phyloP scores from a whole-genome alignment of 306 rosid species.

The Oxytropis ochrocephala region DNA sequence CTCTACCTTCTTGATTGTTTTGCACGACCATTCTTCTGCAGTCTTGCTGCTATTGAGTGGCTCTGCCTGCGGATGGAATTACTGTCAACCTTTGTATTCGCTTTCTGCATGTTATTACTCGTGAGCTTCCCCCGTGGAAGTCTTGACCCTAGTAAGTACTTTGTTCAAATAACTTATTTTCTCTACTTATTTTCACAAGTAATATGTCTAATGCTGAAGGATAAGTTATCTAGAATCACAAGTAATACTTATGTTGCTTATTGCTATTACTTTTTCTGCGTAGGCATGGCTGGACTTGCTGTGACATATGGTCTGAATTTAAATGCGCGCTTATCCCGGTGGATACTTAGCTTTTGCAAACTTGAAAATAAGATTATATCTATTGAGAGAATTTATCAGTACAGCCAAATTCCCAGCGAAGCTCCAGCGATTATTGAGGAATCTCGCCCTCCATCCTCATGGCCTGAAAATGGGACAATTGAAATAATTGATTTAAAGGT shows the following conservation, averaged over 20 bases:
- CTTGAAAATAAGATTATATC: slow-evolving; percentile 97
- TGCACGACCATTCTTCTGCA: slow-evolving; percentile 98
- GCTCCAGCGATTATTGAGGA: slow-evolving; percentile 77
- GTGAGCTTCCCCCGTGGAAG: slow-evolving; percentile 94
- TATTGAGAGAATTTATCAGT: slow-evolving; percentile 93
- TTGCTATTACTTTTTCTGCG: slow-evolving; percentile 16
- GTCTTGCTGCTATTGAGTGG: slow-evolving; percentile 99
- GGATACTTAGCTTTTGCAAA: slow-evolving; percentile 99
- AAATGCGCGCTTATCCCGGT: slow-evolving; percentile 93
- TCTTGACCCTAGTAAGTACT: slow-evolving; percentile 88
- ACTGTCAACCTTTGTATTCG: slow-evolving; percentile 85
- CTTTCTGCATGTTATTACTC: slow-evolving; percentile 94
- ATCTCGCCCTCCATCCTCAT: slow-evolving; percentile 67
- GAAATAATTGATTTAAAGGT: slow-evolving; percentile 74
- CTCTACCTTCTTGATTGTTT: slow-evolving; percentile 92
- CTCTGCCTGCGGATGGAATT: slow-evolving; percentile 96
- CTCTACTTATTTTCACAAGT: neutral
- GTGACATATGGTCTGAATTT: slow-evolving; percentile 94
- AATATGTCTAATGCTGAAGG: neutral
- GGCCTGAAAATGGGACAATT: slow-evolving; percentile 88
- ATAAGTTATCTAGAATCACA: neutral
- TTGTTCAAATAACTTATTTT: neutral
- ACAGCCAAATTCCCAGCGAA: slow-evolving; percentile 89
- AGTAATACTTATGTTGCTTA: slow-evolving; percentile 15
- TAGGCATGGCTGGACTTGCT: slow-evolving; percentile 99